Evolutionary conservation across 1,139 yeast species (phyloP).

Genomic region (Sugiyamaella grinbergsii): DNA sequence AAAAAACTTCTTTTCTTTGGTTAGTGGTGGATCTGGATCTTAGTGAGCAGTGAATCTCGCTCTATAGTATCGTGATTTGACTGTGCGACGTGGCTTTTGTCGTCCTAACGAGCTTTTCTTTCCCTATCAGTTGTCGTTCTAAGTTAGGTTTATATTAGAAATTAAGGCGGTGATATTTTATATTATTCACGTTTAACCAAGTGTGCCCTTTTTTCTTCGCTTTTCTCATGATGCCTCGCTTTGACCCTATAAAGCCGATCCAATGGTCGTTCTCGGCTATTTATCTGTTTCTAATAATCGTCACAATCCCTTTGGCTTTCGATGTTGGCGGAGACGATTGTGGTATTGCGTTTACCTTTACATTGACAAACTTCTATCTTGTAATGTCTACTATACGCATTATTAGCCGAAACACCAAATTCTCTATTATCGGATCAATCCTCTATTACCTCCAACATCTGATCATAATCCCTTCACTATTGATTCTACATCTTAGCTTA

Average conservation of each 20-base stretch:
- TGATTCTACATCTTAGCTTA: constrained; percentile 69
- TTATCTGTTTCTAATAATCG: constrained; percentile 61
- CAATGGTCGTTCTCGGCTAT: constrained; percentile 36
- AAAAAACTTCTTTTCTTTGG: too few relatives aligned
- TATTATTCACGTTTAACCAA: too few relatives aligned
- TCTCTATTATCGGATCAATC: constrained; percentile 54
- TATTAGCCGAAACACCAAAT: constrained; percentile 51
- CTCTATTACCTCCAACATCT: constrained; percentile 76
- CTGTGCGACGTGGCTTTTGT: too few relatives aligned
- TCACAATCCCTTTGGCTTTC: constrained; percentile 92
- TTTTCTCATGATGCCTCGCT: constrained; percentile 4
- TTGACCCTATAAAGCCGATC: constrained; percentile 27
- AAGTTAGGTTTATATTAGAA: too few relatives aligned
- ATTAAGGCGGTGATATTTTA: too few relatives aligned
- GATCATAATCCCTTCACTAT: constrained; percentile 74
- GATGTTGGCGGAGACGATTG: constrained; percentile 91
- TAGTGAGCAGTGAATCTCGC: too few relatives aligned
- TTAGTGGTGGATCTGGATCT: too few relatives aligned
- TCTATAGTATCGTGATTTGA: too few relatives aligned
- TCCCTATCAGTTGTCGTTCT: too few relatives aligned
- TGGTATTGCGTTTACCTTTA: constrained; percentile 83
- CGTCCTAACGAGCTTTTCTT: too few relatives aligned
- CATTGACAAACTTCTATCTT: constrained; percentile 69
- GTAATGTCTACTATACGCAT: constrained; percentile 71
- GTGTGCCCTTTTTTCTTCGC: too few relatives aligned